phyloP scores from a whole-genome alignment of 352 stramenopile species.

The Blastocystis sp. region DNA sequence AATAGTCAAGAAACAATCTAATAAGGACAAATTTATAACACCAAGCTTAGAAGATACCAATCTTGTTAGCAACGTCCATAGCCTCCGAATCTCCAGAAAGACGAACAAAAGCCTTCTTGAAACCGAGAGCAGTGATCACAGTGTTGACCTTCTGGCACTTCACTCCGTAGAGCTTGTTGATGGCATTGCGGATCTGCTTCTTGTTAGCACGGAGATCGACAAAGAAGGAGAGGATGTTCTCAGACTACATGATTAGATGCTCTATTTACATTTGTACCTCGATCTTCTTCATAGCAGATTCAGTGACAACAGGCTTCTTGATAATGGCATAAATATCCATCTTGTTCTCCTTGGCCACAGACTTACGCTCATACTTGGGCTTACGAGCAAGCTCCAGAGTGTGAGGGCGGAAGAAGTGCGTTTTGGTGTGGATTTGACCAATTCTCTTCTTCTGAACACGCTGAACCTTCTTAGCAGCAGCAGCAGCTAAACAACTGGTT shows the following conservation, averaged over 20 bases:
- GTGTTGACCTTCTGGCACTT: slow-evolving; percentile 98
- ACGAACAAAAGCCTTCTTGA: slow-evolving; percentile 95
- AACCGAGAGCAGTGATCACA: slow-evolving; percentile 91
- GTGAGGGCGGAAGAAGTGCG: too few species aligned
- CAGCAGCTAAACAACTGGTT: slow-evolving; percentile 32
- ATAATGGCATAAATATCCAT: too few species aligned
- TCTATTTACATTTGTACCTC: neutral
- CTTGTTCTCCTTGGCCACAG: too few species aligned
- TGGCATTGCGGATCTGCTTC: slow-evolving; percentile 98
- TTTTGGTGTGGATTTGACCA: too few species aligned
- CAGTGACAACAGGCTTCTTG: too few species aligned
- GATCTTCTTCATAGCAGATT: slow-evolving; percentile 60
- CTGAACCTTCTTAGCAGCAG: slow-evolving; percentile 53
- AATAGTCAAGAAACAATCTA: neutral
- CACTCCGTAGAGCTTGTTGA: slow-evolving; percentile 98
- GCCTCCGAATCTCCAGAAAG: slow-evolving; percentile 80
- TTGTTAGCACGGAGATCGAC: too few species aligned
- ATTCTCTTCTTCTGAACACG: too few species aligned
- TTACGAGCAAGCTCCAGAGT: too few species aligned
- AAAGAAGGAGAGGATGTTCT: slow-evolving; percentile 60
- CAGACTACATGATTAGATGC: slow-evolving; percentile 12
- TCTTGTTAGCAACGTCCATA: slow-evolving; percentile 98
- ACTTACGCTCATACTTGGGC: too few species aligned
- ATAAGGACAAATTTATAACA: slow-evolving; percentile 61
- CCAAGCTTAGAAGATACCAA: slow-evolving; percentile 68